Conservation (phyloP, 805 yeast species). For the Suhomyces kilbournensis region DNA sequence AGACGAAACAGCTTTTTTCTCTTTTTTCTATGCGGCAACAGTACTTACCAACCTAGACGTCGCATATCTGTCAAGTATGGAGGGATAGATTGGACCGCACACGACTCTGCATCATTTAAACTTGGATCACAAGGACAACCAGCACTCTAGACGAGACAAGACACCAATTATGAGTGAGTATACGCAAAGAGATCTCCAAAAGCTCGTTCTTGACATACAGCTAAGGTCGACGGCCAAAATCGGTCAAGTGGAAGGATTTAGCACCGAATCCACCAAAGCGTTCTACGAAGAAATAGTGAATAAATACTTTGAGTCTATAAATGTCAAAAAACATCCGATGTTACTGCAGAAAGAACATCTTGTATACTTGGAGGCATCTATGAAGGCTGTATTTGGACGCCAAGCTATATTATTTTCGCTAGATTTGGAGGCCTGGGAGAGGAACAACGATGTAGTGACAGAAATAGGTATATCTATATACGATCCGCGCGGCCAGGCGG, state of each 20-base stretch:
- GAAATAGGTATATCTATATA: slow-evolving; percentile 58
- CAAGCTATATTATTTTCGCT: slow-evolving; percentile 40
- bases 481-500: slow-evolving; percentile 48
- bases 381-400: slow-evolving; percentile 20
- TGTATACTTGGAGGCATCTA: slow-evolving; percentile 8
- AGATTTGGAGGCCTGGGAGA: slow-evolving; percentile 59
- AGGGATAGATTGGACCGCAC: not conserved
- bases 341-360: not conserved
- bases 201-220: not conserved
- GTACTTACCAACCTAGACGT: no score
- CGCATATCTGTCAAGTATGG: no score
- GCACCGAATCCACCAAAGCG: not conserved
- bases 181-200: not conserved
- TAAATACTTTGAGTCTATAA: not conserved
- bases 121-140: not conserved
- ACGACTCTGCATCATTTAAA: not conserved
- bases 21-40: no score
- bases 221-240: not conserved
- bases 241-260: not conserved
- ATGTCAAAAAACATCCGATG: not conserved
- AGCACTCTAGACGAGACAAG: not conserved
- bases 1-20: no score
- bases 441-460: slow-evolving; percentile 40
- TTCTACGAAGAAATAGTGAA: not conserved
- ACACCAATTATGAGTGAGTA: not conserved